Conservation (phyloP, 108 stramenopile genomes). For the Mayamaea pseudoterrestris region DNA sequence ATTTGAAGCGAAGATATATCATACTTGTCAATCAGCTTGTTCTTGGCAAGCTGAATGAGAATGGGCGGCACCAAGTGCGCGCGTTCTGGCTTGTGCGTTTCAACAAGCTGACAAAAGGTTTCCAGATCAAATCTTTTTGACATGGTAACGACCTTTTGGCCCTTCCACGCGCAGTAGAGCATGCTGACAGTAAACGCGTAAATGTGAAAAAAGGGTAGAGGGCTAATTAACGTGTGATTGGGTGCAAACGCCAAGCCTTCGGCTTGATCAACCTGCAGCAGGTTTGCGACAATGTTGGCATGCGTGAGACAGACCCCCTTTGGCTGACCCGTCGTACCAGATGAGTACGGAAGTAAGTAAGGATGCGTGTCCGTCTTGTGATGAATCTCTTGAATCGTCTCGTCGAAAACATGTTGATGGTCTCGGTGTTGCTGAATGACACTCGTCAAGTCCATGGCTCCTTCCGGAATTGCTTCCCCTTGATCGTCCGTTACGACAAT, state of each 20-base stretch:
- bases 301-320: slow-evolving; percentile 90
- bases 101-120: slow-evolving; percentile 55
- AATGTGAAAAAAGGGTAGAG: slow-evolving; percentile 91
- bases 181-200: slow-evolving; percentile 63
- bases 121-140: slow-evolving; percentile 73
- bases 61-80: slow-evolving; percentile 90
- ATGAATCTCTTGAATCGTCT: slow-evolving; percentile 30
- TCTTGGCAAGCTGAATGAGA: slow-evolving; percentile 58
- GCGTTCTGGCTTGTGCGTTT: slow-evolving; percentile 50
- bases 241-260: slow-evolving; percentile 33
- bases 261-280: slow-evolving; percentile 47
- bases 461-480: slow-evolving; percentile 33
- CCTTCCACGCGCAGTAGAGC: slow-evolving; percentile 55
- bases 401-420: slow-evolving; percentile 22
- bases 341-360: slow-evolving; percentile 78
- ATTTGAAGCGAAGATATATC: slow-evolving; percentile 49
- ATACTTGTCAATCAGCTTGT: slow-evolving; percentile 71
- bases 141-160: slow-evolving; percentile 57
- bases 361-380: slow-evolving; percentile 35
- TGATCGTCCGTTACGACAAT: slow-evolving; percentile 55
- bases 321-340: slow-evolving; percentile 90
- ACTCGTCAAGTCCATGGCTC: slow-evolving; percentile 38
- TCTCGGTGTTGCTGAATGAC: no score
- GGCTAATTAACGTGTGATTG: slow-evolving; percentile 54
- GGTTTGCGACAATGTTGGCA: slow-evolving; percentile 68